Evolutionary conservation across 441 rosid genomes (phyloP).

Genomic region (Brassica hybrid): DNA sequence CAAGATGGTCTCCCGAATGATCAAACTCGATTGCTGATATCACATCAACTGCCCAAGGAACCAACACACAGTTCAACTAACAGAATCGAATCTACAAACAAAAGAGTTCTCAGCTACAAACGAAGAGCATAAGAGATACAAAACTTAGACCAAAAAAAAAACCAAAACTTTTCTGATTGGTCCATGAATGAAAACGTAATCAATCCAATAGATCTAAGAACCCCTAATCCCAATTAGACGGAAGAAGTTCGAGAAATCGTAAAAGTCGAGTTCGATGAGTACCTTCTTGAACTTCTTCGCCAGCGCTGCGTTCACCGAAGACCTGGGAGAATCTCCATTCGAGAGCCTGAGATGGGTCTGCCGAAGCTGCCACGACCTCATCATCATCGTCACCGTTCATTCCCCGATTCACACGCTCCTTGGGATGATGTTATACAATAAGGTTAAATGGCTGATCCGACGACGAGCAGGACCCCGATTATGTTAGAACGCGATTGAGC

Average conservation of each 20-base stretch:
- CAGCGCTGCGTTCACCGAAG: slow-evolving; percentile 75
- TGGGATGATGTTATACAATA: not conserved
- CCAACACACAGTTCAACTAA: slow-evolving; percentile 35
- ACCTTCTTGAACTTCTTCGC: slow-evolving; percentile 90
- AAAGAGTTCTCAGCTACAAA: too few relatives aligned
- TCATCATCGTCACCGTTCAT: slow-evolving; percentile 70
- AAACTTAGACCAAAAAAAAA: not conserved
- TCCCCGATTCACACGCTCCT: slow-evolving; percentile 30
- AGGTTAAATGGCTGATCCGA: slow-evolving; percentile 34
- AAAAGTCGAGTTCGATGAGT: not conserved
- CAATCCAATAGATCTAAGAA: not conserved
- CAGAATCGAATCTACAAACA: too few relatives aligned
- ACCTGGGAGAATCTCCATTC: slow-evolving; percentile 89
- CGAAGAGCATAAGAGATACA: too few relatives aligned
- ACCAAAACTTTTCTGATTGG: slow-evolving; percentile 24
- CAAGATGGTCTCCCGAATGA: slow-evolving; percentile 87
- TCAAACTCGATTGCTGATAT: slow-evolving; percentile 97
- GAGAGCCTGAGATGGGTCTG: slow-evolving; percentile 52
- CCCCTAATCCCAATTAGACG: not conserved
- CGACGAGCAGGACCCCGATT: slow-evolving; percentile 28
- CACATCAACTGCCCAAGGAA: slow-evolving; percentile 75
- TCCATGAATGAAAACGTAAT: not conserved
- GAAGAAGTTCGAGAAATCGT: not conserved
- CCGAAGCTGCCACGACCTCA: slow-evolving; percentile 56
- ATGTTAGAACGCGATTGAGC: slow-evolving; percentile 3